These are phyloP conservation scores for Silybum marianum DNA, from an alignment of 129 eudicot genomes.

Conservation along the genomic window DNA sequence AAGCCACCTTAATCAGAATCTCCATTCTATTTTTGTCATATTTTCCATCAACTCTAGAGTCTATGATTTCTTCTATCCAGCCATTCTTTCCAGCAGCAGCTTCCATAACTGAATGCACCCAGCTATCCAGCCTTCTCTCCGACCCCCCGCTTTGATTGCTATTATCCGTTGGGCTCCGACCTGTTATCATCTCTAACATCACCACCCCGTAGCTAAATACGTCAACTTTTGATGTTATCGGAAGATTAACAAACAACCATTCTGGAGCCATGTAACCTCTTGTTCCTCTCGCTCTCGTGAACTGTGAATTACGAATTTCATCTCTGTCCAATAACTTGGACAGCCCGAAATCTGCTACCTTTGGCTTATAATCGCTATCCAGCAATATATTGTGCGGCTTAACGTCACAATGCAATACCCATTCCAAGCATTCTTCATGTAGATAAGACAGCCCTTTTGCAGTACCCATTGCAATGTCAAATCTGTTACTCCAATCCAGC, in stretches of 20 bases:
- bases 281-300: slow-evolving; percentile 26
- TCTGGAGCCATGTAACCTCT: slow-evolving; percentile 35
- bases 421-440: slow-evolving; percentile 39
- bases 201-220: slow-evolving; percentile 31
- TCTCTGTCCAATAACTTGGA: slow-evolving; percentile 24
- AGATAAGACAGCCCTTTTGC: slow-evolving; percentile 35
- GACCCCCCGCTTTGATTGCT: background rate
- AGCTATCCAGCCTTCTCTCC: slow-evolving; percentile 15
- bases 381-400: slow-evolving; percentile 40
- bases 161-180: background rate
- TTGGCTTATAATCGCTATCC: slow-evolving; percentile 23
- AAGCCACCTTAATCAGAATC: slow-evolving; percentile 29
- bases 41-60: slow-evolving; percentile 5
- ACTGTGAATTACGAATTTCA: background rate
- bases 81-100: slow-evolving; percentile 11
- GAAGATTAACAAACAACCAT: slow-evolving; percentile 16
- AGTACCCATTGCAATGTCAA: slow-evolving; percentile 26
- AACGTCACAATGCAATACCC: slow-evolving; percentile 39
- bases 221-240: slow-evolving; percentile 35
- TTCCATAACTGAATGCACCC: slow-evolving; percentile 29
- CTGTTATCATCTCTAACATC: slow-evolving; percentile 27
- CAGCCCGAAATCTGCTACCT: slow-evolving; percentile 34
- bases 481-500: slow-evolving; percentile 12
- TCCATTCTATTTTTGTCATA: slow-evolving; percentile 20
- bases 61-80: slow-evolving; percentile 27